phyloP scores from a whole-genome alignment of 2,329 filamentous ascomycete species.

The Fusarium pseudonygamai region DNA sequence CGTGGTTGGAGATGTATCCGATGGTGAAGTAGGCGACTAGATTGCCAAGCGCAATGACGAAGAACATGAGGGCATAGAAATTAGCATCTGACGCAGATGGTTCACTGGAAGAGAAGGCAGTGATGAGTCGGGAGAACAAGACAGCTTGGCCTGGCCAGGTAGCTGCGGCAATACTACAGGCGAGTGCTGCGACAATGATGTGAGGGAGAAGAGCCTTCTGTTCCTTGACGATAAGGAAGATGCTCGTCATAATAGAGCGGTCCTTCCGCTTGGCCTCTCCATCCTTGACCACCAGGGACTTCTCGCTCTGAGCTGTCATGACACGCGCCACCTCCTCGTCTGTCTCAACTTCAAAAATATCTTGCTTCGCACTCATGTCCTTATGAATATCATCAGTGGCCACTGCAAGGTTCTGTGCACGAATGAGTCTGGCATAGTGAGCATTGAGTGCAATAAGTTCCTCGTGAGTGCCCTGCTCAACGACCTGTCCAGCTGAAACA shows the following conservation, averaged over 20 bases:
- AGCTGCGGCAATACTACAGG: conserved; percentile 34
- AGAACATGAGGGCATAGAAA: conserved; percentile 49
- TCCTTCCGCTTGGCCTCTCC: not conserved
- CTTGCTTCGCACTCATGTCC: not conserved
- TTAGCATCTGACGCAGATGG: conserved; percentile 41
- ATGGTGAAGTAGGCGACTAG: conserved; percentile 35
- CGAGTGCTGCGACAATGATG: not conserved
- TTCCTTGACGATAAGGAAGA: conserved; percentile 26
- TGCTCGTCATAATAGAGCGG: conserved; percentile 9
- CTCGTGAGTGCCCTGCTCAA: conserved; percentile 38
- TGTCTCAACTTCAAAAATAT: not conserved
- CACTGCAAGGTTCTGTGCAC: conserved; percentile 26
- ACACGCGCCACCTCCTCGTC: not conserved
- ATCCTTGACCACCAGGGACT: not conserved
- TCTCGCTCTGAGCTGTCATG: conserved; percentile 12
- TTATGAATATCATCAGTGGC: not conserved
- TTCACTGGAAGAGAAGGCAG: conserved; percentile 35
- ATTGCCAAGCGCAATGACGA: conserved; percentile 40
- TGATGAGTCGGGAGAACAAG: conserved; percentile 45
- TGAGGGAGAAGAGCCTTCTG: conserved; percentile 14
- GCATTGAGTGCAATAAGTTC: conserved; percentile 18
- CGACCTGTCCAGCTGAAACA: conserved; percentile 28
- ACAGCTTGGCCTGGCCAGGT: conserved; percentile 47
- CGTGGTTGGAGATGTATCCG: conserved; percentile 27
- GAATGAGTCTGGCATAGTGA: conserved; percentile 35